Base-by-base conservation (phyloP, 2,329 filamentous ascomycete genomes). In the Apiospora phragmitis region DNA sequence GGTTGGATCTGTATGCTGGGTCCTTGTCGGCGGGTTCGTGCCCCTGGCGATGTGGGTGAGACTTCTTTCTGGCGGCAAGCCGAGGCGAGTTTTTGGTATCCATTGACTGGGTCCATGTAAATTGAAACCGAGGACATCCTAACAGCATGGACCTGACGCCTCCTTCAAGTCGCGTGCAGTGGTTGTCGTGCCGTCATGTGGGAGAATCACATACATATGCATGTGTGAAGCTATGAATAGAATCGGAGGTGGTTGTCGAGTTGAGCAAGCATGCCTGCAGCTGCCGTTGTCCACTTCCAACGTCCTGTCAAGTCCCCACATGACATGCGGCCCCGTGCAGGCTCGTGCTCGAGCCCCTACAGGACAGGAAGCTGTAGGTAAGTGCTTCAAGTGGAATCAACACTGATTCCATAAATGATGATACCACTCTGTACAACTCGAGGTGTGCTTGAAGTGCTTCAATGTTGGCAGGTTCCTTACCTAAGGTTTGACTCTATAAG, bases 181-280 rank as follows among this genome's bases (percentile, higher is more conserved):
- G 49, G 26, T 4, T 55, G 5, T 29, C 18, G 49, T 32, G 49
- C 49, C 26, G 49, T 18, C 49, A 55, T 55, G 51, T 18, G 32
- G 55, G 55, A 62, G 9, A 35, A 62, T 62, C 32, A 12, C 55
- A 62, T 62, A 12, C 55, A 62, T 62, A 62, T n/a, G 32, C 55
- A 62, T n/a, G 55, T 35, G 32, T 38, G 55, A 38, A 62, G 55
- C 55, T 62, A 62, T 67, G 65, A 67, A 67, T 67, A 43, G 43
- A 67, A 67, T 67, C 29, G 16, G 45, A 47, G 38, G 29, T 29
- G 65, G 65, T 45, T 43, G 41, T 43, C 14, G n/a, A 8, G 65
- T 42, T 18, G 21, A 32, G 14, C 18, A 29, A 21, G 38, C 38
- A 9, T 67, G 35, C 38, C 35, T 66, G 62, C 35, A 16, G 55